phyloP scores from a whole-genome alignment of 768 basidiomycete genomes.

The Naganishia randhawae region DNA sequence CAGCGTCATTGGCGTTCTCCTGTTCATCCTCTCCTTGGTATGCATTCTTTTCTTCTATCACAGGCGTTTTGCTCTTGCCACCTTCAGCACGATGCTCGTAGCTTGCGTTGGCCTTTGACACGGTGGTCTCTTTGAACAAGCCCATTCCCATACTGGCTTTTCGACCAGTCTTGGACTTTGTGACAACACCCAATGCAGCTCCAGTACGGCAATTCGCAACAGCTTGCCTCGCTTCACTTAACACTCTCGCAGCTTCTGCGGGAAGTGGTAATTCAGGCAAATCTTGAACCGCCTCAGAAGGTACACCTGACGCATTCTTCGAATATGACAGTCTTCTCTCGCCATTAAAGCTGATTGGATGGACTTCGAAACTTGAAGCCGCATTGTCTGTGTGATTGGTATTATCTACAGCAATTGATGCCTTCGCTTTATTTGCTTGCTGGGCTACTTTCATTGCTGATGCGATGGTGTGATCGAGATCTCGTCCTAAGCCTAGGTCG shows the following conservation, averaged over 20 bases:
- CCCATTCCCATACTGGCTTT: slow-evolving; percentile 53
- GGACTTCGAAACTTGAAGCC: neutral
- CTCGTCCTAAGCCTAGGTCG: slow-evolving; percentile 48
- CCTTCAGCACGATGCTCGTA: neutral
- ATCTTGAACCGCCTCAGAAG: slow-evolving; percentile 33
- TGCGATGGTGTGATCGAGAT: slow-evolving; percentile 45
- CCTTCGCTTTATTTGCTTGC: slow-evolving; percentile 16
- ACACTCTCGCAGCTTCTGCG: slow-evolving; percentile 39
- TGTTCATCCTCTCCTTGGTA: neutral
- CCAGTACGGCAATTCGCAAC: slow-evolving; percentile 5
- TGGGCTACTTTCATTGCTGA: slow-evolving; percentile 38
- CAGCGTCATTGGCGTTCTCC: neutral
- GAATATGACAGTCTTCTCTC: neutral
- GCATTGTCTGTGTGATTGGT: slow-evolving; percentile 3
- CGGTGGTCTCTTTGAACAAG: slow-evolving; percentile 51
- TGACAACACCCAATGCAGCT: slow-evolving; percentile 2
- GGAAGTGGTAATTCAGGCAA: slow-evolving; percentile 40
- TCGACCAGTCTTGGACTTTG: slow-evolving; percentile 42
- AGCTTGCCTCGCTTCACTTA: slow-evolving; percentile 41
- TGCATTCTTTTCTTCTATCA: slow-evolving; percentile 2
- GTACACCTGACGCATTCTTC: neutral
- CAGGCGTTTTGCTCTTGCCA: slow-evolving; percentile 1
- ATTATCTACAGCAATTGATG: neutral
- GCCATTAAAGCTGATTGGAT: neutral
- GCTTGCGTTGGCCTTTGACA: slow-evolving; percentile 3